phyloP scores from a whole-genome alignment of 768 basidiomycete genomes.

The Sporobolomyces pararoseus region DNA sequence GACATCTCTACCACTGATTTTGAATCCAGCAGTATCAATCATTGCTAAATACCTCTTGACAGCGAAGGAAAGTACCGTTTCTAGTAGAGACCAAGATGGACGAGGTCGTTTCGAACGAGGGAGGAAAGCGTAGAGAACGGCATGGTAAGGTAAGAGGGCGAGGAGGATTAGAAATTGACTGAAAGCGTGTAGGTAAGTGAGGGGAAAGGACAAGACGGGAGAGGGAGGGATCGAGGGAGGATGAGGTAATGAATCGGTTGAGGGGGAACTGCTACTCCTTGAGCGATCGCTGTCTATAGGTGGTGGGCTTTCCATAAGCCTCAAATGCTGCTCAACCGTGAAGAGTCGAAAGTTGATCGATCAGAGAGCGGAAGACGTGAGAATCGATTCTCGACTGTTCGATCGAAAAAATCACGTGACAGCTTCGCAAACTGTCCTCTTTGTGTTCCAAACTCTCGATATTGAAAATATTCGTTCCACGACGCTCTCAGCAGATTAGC shows the following conservation, averaged over 20 bases:
- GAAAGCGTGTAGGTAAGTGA: slow-evolving; percentile 1
- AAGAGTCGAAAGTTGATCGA: too few relatives aligned
- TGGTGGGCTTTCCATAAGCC: too few relatives aligned
- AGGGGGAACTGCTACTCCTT: neutral
- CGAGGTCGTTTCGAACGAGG: slow-evolving; percentile 12
- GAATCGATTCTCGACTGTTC: too few relatives aligned
- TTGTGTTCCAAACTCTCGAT: too few relatives aligned
- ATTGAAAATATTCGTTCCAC: too few relatives aligned
- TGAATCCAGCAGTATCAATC: slow-evolving; percentile 23
- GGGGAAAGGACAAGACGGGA: neutral
- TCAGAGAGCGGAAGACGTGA: too few relatives aligned
- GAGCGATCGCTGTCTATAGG: too few relatives aligned
- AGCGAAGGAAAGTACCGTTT: neutral
- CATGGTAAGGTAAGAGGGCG: slow-evolving; percentile 21
- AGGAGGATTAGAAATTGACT: slow-evolving; percentile 1
- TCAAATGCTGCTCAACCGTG: too few relatives aligned
- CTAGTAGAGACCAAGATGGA: slow-evolving; percentile 4
- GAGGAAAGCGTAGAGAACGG: slow-evolving; percentile 15
- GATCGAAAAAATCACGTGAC: too few relatives aligned
- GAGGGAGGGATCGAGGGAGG: neutral
- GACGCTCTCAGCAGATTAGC: too few relatives aligned
- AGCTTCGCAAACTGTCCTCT: too few relatives aligned
- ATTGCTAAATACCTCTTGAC: slow-evolving; percentile 11
- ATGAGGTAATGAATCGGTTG: neutral
- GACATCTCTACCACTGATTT: slow-evolving; percentile 14